phyloP scores from a whole-genome alignment of 495 filamentous ascomycete species.

The Hypoxylon crocopeplum region DNA sequence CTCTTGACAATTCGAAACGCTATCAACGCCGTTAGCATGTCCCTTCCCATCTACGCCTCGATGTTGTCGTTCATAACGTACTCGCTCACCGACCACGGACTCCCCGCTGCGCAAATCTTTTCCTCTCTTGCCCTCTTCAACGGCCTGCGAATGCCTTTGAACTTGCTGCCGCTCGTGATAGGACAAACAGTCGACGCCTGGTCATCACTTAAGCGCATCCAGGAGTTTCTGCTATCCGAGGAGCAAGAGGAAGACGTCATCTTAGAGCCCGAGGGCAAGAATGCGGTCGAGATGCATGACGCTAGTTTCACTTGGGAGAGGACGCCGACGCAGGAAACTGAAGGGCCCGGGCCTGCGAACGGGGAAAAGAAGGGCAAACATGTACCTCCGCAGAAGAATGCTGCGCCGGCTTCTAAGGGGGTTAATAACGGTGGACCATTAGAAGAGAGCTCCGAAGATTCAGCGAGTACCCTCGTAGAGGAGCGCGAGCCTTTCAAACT shows the following conservation, averaged over 20 bases:
- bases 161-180: slow-evolving; percentile 85
- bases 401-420: slow-evolving; percentile 48
- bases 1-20: slow-evolving; percentile 82
- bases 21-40: slow-evolving; percentile 76
- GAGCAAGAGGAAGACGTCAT: slow-evolving; percentile 78
- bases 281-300: slow-evolving; percentile 73
- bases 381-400: slow-evolving; percentile 43
- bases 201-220: slow-evolving; percentile 81
- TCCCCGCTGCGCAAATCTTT: slow-evolving; percentile 82
- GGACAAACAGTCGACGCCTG: slow-evolving; percentile 88
- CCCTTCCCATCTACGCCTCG: slow-evolving; percentile 87
- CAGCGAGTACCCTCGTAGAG: slow-evolving; percentile 60
- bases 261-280: slow-evolving; percentile 64
- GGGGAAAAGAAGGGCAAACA: slow-evolving; percentile 46
- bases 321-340: slow-evolving; percentile 66
- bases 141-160: slow-evolving; percentile 84
- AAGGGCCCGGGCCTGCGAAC: slow-evolving; percentile 45
- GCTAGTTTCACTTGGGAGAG: slow-evolving; percentile 96
- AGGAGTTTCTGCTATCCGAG: slow-evolving; percentile 85
- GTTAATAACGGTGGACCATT: slow-evolving; percentile 37
- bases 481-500: slow-evolving; percentile 81
- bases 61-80: slow-evolving; percentile 97
- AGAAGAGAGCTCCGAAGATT: slow-evolving; percentile 48
- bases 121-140: slow-evolving; percentile 95
- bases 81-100: slow-evolving; percentile 72